Base-by-base conservation (phyloP, 1,284 basidiomycete genomes). In the Sanghuangporus weigelae region DNA sequence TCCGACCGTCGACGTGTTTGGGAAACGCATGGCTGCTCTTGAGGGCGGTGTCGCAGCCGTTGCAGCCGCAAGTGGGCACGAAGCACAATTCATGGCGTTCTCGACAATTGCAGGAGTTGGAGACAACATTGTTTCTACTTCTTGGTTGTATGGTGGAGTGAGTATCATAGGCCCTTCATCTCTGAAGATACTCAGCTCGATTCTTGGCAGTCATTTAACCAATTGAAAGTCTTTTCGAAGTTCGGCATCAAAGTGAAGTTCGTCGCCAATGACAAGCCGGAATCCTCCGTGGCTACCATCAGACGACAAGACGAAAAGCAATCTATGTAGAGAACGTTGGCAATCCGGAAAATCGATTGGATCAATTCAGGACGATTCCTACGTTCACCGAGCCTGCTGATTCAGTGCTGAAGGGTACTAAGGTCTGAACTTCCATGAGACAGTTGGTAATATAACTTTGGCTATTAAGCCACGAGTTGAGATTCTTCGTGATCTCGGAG, bases 291-390 rank as follows among this genome's bases (percentile, higher is more conserved):
- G 0, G 84, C 84, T 4, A 90, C 85, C 23, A 92, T 93, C n/a
- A 68, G 89, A 93, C 69, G 84, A 86, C 21, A 86, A 83, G 14
- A 92, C 90, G 7, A 92, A 89, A n/a, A 70, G 90, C 85, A 0
- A 84, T 95, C 63, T 94, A 81, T 71, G 80, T 95, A 26, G 94
- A 96, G 79, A 87, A 81, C 65, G 94, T 96, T 62, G 89, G 89
- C 38, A 96, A 96, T 75, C 93, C 94, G 0, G 60, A 94, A 90
- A 69, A 95, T 95, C 70, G 86, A 96, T 79, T 96, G 93, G 93
- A 76, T 82, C 12, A 79, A 77, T 60, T 89, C 86, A 7, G 87
- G 86, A 55, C 86, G 85, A 70, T 95, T 93, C 82, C 90, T 91
- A 1, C 84, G 16, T 92, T 96, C 78, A 93, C 90, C 7, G 82